phyloP scores from a whole-genome alignment of 805 yeast genomes.

The Lachancea meyersii region DNA sequence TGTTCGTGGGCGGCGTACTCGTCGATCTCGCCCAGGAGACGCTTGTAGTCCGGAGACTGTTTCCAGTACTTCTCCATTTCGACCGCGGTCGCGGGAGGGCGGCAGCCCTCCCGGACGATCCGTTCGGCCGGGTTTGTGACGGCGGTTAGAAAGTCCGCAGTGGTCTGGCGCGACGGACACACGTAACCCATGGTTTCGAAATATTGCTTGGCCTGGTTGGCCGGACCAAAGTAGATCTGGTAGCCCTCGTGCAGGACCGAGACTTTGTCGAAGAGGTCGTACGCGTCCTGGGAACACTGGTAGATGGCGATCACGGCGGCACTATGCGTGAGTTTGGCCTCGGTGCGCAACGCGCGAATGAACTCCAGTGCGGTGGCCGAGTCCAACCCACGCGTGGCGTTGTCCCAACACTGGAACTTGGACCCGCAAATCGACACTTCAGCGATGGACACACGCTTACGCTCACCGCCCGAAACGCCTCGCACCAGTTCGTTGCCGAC shows the following conservation, averaged over 20 bases:
- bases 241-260: slow-evolving; percentile 52
- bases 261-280: slow-evolving; percentile 57
- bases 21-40: slow-evolving; percentile 42
- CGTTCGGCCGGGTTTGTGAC: slow-evolving; percentile 64
- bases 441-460: slow-evolving; percentile 78
- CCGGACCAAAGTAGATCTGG: slow-evolving; percentile 63
- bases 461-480: slow-evolving; percentile 82
- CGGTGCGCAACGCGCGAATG: slow-evolving; percentile 55
- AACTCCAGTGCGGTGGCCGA: slow-evolving; percentile 78
- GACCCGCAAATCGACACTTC: slow-evolving; percentile 67
- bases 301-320: slow-evolving; percentile 64
- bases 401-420: slow-evolving; percentile 66
- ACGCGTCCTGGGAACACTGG: slow-evolving; percentile 64
- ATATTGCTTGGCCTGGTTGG: slow-evolving; percentile 46
- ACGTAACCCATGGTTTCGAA: slow-evolving; percentile 60
- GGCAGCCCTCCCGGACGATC: slow-evolving; percentile 16
- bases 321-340: slow-evolving; percentile 47
- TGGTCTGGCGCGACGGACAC: slow-evolving; percentile 59
- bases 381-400: slow-evolving; percentile 81
- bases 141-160: slow-evolving; percentile 67
- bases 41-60: slow-evolving; percentile 40
- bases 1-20: slow-evolving; percentile 31
- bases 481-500: slow-evolving; percentile 59
- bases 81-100: slow-evolving; percentile 50
- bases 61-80: slow-evolving; percentile 60